Conservation (phyloP, 805 yeast species). For the Metschnikowia dekortorum region DNA sequence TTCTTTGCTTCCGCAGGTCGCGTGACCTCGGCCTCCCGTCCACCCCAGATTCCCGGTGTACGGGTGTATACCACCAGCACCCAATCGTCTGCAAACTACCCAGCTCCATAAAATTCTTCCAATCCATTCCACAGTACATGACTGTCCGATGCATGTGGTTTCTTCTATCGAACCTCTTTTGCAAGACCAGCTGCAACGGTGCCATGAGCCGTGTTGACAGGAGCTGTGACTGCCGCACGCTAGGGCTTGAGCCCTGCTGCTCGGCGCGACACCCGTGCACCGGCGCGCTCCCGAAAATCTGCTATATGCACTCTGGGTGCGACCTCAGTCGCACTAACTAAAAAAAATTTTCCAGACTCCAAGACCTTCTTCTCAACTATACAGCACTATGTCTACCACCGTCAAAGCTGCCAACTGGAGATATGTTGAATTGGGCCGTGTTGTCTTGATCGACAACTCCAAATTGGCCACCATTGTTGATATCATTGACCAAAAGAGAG, state of each 20-base stretch:
- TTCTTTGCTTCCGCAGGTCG: too few relatives aligned
- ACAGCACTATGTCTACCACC: slow-evolving; percentile 40
- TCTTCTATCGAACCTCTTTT: too few relatives aligned
- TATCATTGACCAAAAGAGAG: slow-evolving; percentile 99
- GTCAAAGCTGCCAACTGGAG: slow-evolving; percentile 99
- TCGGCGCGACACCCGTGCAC: slow-evolving; percentile 8
- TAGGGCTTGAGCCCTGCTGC: slow-evolving; percentile 18
- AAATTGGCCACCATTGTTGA: slow-evolving; percentile 97
- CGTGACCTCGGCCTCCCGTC: too few relatives aligned
- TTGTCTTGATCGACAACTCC: slow-evolving; percentile 81
- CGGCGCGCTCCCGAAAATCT: neutral
- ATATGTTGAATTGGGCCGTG: slow-evolving; percentile 99
- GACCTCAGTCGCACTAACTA: slow-evolving; percentile 12
- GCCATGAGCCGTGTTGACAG: too few relatives aligned
- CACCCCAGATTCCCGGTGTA: too few relatives aligned
- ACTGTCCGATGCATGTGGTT: too few relatives aligned
- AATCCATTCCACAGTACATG: too few relatives aligned
- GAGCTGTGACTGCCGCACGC: too few relatives aligned
- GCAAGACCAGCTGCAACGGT: too few relatives aligned
- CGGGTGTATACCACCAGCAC: too few relatives aligned
- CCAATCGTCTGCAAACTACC: too few relatives aligned
- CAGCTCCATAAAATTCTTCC: too few relatives aligned
- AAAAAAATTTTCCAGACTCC: slow-evolving; percentile 14
- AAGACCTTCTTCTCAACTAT: slow-evolving; percentile 10
- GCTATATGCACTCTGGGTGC: slow-evolving; percentile 12